phyloP scores from a whole-genome alignment of 345 rosid genomes.

The Garcia nutans region DNA sequence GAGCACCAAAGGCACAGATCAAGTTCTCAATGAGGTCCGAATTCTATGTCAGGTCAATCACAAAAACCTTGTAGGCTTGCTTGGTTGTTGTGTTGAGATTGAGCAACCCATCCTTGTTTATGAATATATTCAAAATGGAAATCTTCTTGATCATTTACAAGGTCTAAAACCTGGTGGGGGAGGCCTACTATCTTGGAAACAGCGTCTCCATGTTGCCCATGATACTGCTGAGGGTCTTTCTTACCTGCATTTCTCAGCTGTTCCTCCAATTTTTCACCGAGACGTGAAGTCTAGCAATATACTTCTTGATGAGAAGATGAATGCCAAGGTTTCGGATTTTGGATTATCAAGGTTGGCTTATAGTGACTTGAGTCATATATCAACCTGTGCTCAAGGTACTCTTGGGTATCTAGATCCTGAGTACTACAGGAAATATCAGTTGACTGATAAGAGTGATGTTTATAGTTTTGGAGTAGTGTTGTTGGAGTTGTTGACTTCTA shows the following conservation, averaged over 20 bases:
- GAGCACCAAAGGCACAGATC: background rate
- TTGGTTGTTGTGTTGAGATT: background rate
- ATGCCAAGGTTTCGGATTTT: background rate
- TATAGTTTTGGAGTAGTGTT: background rate
- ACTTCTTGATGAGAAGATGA: background rate
- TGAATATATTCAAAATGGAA: background rate
- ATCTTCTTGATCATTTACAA: background rate
- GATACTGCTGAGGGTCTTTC: background rate
- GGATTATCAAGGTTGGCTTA: background rate
- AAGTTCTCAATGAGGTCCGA: background rate
- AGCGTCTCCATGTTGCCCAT: background rate
- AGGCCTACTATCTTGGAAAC: background rate
- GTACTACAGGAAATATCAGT: background rate
- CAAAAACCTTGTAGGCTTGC: background rate
- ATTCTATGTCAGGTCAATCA: background rate
- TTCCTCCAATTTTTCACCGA: background rate
- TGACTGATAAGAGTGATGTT: background rate
- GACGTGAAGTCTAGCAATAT: background rate
- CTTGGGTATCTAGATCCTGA: background rate
- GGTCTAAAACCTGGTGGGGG: background rate
- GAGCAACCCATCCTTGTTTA: background rate
- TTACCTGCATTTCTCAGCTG: background rate
- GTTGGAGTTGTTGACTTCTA: background rate
- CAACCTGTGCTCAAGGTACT: background rate
- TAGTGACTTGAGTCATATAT: background rate